Percentiles rank a stretch among this genome's conserved stretches.
These are phyloP conservation scores for Pyrrhoderma noxium DNA, from an alignment of 1,284 basidiomycete species.

Conservation along the genomic window DNA sequence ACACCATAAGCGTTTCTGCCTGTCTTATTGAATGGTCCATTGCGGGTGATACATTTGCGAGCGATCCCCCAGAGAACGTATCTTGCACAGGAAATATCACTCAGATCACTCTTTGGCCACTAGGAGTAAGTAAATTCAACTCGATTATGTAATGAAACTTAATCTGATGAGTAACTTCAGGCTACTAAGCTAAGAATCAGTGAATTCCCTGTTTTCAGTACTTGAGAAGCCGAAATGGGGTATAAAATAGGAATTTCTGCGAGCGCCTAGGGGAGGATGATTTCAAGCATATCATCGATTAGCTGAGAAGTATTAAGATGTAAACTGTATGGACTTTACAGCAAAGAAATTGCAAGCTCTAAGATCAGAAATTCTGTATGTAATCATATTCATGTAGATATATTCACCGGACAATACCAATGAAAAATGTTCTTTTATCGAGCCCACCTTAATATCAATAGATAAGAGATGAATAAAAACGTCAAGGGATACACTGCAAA, in stretches of 20 bases:
- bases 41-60: slow-evolving; percentile 44
- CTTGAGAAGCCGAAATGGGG: background rate
- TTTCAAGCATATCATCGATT: background rate
- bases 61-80: slow-evolving; percentile 40
- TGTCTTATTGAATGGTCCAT: slow-evolving; percentile 44
- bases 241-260: background rate
- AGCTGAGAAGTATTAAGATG: background rate
- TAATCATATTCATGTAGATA: no score
- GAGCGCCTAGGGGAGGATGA: background rate
- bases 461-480: no score
- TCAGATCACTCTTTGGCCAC: slow-evolving; percentile 44
- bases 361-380: background rate
- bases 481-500: no score
- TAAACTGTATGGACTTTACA: background rate
- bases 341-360: background rate
- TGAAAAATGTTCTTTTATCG: no score
- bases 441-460: no score
- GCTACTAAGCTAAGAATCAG: slow-evolving; percentile 10
- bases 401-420: no score
- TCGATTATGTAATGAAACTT: background rate
- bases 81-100: slow-evolving; percentile 36
- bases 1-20: slow-evolving; percentile 43
- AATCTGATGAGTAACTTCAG: background rate
- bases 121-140: slow-evolving; percentile 37
- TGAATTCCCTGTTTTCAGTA: slow-evolving; percentile 8